Evolutionary conservation across 805 yeast species (phyloP), one percentile per base, ranked within the genome.

Genomic region (Metschnikowia picachoensis): DNA sequence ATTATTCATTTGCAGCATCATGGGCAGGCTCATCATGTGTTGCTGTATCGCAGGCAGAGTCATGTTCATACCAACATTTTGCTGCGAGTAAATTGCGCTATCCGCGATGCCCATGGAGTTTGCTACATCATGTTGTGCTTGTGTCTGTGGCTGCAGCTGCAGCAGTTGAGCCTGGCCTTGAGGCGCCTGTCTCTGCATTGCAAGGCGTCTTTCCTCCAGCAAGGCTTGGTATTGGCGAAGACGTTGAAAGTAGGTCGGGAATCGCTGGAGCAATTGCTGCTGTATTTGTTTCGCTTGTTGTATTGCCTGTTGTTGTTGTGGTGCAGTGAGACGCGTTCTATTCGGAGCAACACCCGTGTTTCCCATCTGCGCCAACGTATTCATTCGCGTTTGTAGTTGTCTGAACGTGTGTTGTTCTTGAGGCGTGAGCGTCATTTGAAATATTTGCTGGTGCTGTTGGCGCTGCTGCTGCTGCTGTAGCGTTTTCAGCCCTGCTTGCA

Each of bases 311-410:
- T 69, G 75, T 41, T 71, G 73, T 47, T 72, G 77, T 39, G 68
- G 73, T 4, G 72, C 72, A 4, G 70, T 68, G 39, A 72, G 62
- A 35, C 64, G 64, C 25, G 67, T 61, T 25, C 74, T 60, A 46
- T 66, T 71, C n/a, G 77, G 77, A 2, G 75, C 70, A 13, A 65
- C 53, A 1, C 77, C 77, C 11, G 69, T 58, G 44, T 68, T 67
- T 5, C 75, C 72, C 74, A 72, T 71, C 44, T 61, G 60, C 2
- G 68, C 70, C 39, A 70, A 66, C 2, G 74, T 65, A 46, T 60
- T 65, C 67, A 70, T 67, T 35, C 68, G 60, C 2, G 62, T 51
- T 49, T 72, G 77, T 44, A 67, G 54, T 40, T 70, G 75, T 46
- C 68, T 64, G 60, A 68, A 72, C 5, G 61, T 52, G 40, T 66